These are phyloP conservation scores for Zancudomyces culisetae DNA, from an alignment of 371 early-diverging fungal species.

Conservation along the genomic window DNA sequence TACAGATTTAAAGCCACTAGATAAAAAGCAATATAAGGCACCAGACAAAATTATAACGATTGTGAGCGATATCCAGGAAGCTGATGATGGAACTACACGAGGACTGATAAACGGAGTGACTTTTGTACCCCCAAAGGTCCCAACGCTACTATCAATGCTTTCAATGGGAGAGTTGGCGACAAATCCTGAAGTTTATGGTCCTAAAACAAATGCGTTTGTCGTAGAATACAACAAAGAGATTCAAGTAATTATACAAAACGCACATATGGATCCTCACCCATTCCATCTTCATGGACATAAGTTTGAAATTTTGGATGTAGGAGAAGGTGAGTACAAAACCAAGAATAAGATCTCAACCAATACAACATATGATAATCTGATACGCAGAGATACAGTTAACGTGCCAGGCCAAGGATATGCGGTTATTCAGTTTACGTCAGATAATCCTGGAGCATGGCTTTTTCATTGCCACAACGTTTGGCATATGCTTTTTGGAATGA, in stretches of 20 bases:
- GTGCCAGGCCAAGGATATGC: slow-evolving; percentile 35
- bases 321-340: background rate
- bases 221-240: slow-evolving; percentile 29
- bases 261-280: slow-evolving; percentile 41
- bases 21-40: slow-evolving; percentile 6
- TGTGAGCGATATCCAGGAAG: slow-evolving; percentile 15
- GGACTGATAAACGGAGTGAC: slow-evolving; percentile 60
- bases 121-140: slow-evolving; percentile 42
- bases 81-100: slow-evolving; percentile 51
- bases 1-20: slow-evolving; percentile 9
- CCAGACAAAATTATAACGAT: slow-evolving; percentile 9
- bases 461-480: slow-evolving; percentile 70
- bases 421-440: slow-evolving; percentile 45
- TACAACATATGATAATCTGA: slow-evolving; percentile 28
- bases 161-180: slow-evolving; percentile 32
- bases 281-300: slow-evolving; percentile 70
- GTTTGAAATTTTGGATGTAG: slow-evolving; percentile 40
- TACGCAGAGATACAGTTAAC: slow-evolving; percentile 42
- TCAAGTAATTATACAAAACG: slow-evolving; percentile 44
- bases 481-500: slow-evolving; percentile 47
- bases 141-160: slow-evolving; percentile 44
- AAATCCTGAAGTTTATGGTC: slow-evolving; percentile 40
- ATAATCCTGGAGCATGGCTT: slow-evolving; percentile 61
- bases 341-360: too few relatives aligned
- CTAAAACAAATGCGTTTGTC: slow-evolving; percentile 13